These are phyloP conservation scores for Wallemia hederae DNA, from an alignment of 1,284 basidiomycete genomes.

Conservation along the genomic window DNA sequence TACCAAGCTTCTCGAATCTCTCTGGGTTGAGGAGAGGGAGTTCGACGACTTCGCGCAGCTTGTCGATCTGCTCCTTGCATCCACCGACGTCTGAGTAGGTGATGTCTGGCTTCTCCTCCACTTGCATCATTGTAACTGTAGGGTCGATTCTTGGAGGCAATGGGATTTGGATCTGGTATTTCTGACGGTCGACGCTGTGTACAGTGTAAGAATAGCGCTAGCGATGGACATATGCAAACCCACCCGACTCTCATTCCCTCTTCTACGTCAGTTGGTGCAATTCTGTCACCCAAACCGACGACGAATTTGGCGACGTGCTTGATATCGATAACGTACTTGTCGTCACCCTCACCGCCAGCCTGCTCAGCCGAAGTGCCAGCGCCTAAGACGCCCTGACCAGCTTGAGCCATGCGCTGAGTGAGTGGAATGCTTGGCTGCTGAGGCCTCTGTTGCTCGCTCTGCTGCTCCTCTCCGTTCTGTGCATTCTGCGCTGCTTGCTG, in stretches of 20 bases:
- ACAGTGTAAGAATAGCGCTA: conserved; percentile 10
- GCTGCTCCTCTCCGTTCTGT: conserved; percentile 17
- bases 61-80: conserved; percentile 99
- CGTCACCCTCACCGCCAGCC: conserved; percentile 66
- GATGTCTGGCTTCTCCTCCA: conserved; percentile 95
- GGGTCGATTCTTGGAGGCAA: conserved; percentile 98
- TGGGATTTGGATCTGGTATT: conserved; percentile 99
- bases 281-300: conserved; percentile 79
- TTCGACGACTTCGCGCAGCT: conserved; percentile 92
- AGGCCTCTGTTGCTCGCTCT: conserved; percentile 18
- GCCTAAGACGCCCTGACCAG: conserved; percentile 6
- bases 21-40: conserved; percentile 87
- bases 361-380: conserved; percentile 23
- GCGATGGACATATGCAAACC: too few species aligned
- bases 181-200: conserved; percentile 20
- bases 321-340: conserved; percentile 98
- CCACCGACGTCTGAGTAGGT: conserved; percentile 96
- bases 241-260: conserved; percentile 99
- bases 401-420: conserved; percentile 7
- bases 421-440: background rate
- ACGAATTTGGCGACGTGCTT: conserved; percentile 99
- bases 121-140: conserved; percentile 99
- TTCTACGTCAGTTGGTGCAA: conserved; percentile 93
- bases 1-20: conserved; percentile 88
- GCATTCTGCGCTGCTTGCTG: conserved; percentile 14